Conservation (phyloP, 371 early-diverging fungal genomes). For the Gilbertella persicaria region DNA sequence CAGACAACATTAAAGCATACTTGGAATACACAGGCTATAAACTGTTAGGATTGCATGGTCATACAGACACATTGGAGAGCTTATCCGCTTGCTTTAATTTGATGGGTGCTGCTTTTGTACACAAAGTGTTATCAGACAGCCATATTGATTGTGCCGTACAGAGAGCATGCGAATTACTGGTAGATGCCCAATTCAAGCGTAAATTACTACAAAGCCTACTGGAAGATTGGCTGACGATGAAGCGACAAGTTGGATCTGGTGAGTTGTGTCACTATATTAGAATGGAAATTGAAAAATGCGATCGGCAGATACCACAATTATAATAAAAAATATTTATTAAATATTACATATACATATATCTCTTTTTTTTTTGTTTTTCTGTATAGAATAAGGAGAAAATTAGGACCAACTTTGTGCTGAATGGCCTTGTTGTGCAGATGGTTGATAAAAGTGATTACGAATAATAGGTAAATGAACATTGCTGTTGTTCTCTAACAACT, state of each 20-base stretch:
- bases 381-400: background rate
- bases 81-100: slow-evolving; percentile 47
- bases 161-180: slow-evolving; percentile 39
- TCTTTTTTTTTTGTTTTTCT: background rate
- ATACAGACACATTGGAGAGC: slow-evolving; percentile 27
- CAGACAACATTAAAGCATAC: slow-evolving; percentile 52
- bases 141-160: slow-evolving; percentile 48
- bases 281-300: slow-evolving; percentile 43
- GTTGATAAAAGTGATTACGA: background rate
- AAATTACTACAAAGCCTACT: slow-evolving; percentile 32
- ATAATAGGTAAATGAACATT: slow-evolving; percentile 16
- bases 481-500: slow-evolving; percentile 2
- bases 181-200: slow-evolving; percentile 27
- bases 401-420: slow-evolving; percentile 20
- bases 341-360: background rate
- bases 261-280: slow-evolving; percentile 39
- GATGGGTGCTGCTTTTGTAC: slow-evolving; percentile 44
- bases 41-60: slow-evolving; percentile 18
- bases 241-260: slow-evolving; percentile 33
- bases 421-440: slow-evolving; percentile 2
- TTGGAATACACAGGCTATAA: slow-evolving; percentile 51
- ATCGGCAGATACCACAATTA: too few species aligned
- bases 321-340: background rate
- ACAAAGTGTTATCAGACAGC: slow-evolving; percentile 38
- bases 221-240: slow-evolving; percentile 43